Conservation (phyloP, 78 protist species). For the Planoprotostelium fungivorum region DNA sequence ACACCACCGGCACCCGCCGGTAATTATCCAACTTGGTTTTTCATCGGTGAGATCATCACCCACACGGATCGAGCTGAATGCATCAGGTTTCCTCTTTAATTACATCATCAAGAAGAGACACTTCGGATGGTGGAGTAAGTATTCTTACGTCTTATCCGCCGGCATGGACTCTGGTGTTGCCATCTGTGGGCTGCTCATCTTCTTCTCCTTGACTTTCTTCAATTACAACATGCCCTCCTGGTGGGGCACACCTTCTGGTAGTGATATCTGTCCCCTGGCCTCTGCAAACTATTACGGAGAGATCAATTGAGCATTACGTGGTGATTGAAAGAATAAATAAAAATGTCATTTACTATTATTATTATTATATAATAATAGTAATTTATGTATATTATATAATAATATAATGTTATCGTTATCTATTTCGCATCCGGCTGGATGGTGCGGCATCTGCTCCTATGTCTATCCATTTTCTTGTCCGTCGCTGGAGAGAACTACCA, state of each 20-base stretch:
- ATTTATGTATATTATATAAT: too few species aligned
- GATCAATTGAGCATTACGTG: too few species aligned
- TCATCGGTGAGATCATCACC: neutral
- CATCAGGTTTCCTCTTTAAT: neutral
- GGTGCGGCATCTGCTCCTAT: too few species aligned
- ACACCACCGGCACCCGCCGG: neutral
- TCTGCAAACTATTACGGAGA: neutral
- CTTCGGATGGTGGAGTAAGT: neutral
- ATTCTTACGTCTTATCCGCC: neutral
- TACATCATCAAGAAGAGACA: neutral
- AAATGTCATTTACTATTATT: too few species aligned
- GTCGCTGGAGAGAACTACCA: too few species aligned
- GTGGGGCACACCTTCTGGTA: neutral
- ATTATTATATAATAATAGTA: too few species aligned
- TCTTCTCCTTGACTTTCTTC: neutral
- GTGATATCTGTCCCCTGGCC: neutral
- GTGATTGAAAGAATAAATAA: too few species aligned
- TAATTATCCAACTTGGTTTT: neutral
- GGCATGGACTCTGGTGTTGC: neutral
- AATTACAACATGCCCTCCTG: neutral
- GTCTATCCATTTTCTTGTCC: too few species aligned
- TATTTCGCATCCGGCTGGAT: too few species aligned
- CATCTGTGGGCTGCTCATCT: neutral
- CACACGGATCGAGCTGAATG: neutral
- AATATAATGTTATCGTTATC: too few species aligned